phyloP scores from a whole-genome alignment of 2,329 filamentous ascomycete species.

The Colletotrichum truncatum region DNA sequence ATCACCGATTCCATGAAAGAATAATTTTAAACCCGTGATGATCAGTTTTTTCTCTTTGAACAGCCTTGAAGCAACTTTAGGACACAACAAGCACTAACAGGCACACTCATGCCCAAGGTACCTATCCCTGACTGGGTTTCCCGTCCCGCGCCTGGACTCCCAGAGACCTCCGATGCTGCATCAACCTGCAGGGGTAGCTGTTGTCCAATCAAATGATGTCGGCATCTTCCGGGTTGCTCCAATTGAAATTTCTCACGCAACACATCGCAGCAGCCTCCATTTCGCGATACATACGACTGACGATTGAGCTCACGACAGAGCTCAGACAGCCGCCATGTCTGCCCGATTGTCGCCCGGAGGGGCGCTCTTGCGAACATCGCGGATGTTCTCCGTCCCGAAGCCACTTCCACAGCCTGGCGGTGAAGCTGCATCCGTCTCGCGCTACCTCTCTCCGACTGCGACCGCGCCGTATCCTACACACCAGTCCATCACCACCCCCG shows the following conservation, averaged over 20 bases:
- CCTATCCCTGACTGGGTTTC: neutral
- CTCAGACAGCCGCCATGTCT: slow-evolving; percentile 30
- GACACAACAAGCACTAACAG: neutral
- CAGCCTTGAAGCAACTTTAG: neutral
- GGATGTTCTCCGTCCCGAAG: slow-evolving; percentile 87
- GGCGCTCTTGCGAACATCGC: slow-evolving; percentile 82
- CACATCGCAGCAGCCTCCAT: neutral
- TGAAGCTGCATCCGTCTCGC: slow-evolving; percentile 56
- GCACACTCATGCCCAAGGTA: neutral
- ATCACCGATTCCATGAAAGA: no score
- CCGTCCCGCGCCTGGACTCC: neutral
- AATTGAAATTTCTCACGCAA: slow-evolving; percentile 32
- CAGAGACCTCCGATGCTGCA: neutral
- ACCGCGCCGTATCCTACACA: slow-evolving; percentile 84
- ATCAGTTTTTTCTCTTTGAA: no score
- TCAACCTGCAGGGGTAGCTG: slow-evolving; percentile 21
- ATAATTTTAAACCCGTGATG: no score
- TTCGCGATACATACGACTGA: slow-evolving; percentile 11
- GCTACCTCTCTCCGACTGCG: slow-evolving; percentile 70
- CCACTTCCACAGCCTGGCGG: slow-evolving; percentile 72
- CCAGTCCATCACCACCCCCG: slow-evolving; percentile 82
- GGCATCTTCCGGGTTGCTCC: slow-evolving; percentile 17
- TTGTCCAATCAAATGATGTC: slow-evolving; percentile 11
- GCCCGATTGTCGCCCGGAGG: slow-evolving; percentile 65
- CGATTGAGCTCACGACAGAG: slow-evolving; percentile 31